Conservation (phyloP, 352 stramenopile species). For the Saprolegnia parasitica region DNA sequence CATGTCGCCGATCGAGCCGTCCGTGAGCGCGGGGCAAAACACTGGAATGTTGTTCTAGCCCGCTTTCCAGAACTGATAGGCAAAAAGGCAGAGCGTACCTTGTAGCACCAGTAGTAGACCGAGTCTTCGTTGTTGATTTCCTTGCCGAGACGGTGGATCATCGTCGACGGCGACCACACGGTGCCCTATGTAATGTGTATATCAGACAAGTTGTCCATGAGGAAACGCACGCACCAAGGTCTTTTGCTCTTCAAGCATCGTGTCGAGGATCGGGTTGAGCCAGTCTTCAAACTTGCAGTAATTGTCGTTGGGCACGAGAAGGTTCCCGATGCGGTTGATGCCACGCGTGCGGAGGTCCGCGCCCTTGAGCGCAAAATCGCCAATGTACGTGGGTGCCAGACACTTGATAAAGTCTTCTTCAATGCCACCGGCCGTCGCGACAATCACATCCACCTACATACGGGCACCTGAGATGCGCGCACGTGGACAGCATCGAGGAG, state of each 20-base stretch:
- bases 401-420: slow-evolving; percentile 99
- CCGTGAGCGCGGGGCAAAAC: slow-evolving; percentile 98
- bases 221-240: slow-evolving; percentile 32
- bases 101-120: slow-evolving; percentile 99
- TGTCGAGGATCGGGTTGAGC: slow-evolving; percentile 94
- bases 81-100: slow-evolving; percentile 32
- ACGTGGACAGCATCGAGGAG: background rate
- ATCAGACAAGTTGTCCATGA: background rate
- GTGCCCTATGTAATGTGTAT: slow-evolving; percentile 35
- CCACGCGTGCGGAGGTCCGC: slow-evolving; percentile 91
- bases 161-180: slow-evolving; percentile 95
- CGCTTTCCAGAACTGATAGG: background rate
- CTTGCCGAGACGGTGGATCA: slow-evolving; percentile 95
- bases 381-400: slow-evolving; percentile 97
- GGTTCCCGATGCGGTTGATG: slow-evolving; percentile 99
- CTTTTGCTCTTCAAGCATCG: slow-evolving; percentile 98
- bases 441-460: slow-evolving; percentile 90
- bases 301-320: slow-evolving; percentile 99
- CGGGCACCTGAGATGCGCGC: background rate
- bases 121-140: slow-evolving; percentile 98
- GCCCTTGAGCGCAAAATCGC: slow-evolving; percentile 95
- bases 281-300: slow-evolving; percentile 99
- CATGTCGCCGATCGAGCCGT: slow-evolving; percentile 99
- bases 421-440: slow-evolving; percentile 88
- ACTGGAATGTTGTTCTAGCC: slow-evolving; percentile 97